phyloP scores from a whole-genome alignment of 441 rosid genomes.

The Erysimum pusillum region DNA sequence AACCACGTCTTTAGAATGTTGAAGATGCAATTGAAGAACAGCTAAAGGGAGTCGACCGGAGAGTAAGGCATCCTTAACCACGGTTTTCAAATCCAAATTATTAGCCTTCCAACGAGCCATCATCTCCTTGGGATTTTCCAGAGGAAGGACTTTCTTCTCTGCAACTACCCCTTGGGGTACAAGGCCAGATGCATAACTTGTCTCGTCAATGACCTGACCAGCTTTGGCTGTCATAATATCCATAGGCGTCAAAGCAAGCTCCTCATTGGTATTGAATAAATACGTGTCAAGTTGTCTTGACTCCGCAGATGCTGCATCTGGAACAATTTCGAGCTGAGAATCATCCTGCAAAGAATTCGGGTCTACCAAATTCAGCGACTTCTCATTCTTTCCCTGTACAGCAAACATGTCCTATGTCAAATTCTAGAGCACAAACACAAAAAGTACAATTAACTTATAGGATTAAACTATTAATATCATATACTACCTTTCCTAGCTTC shows the following conservation, averaged over 20 bases:
- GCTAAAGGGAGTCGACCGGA: constrained; percentile 99
- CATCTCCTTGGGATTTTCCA: constrained; percentile 98
- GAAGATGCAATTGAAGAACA: constrained; percentile 97
- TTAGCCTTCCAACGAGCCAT: constrained; percentile 94
- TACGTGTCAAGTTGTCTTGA: constrained; percentile 49
- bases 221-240: constrained; percentile 56
- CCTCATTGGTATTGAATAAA: constrained; percentile 45
- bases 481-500: constrained; percentile 70
- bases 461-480: constrained; percentile 40
- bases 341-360: constrained; percentile 57
- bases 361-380: constrained; percentile 55
- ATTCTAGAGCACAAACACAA: constrained; percentile 41
- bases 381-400: constrained; percentile 65
- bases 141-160: constrained; percentile 69
- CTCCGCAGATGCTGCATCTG: constrained; percentile 57
- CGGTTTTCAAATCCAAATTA: constrained; percentile 87
- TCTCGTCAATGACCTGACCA: constrained; percentile 54
- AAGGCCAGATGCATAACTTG: constrained; percentile 62
- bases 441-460: constrained; percentile 2
- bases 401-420: constrained; percentile 42
- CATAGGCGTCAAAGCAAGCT: constrained; percentile 66
- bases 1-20: constrained; percentile 69
- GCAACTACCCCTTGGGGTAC: constrained; percentile 58
- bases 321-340: constrained; percentile 63
- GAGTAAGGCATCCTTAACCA: constrained; percentile 93